These are phyloP conservation scores for Diplodia scrobiculata DNA, from an alignment of 2,329 filamentous ascomycete species.

Conservation along the genomic window DNA sequence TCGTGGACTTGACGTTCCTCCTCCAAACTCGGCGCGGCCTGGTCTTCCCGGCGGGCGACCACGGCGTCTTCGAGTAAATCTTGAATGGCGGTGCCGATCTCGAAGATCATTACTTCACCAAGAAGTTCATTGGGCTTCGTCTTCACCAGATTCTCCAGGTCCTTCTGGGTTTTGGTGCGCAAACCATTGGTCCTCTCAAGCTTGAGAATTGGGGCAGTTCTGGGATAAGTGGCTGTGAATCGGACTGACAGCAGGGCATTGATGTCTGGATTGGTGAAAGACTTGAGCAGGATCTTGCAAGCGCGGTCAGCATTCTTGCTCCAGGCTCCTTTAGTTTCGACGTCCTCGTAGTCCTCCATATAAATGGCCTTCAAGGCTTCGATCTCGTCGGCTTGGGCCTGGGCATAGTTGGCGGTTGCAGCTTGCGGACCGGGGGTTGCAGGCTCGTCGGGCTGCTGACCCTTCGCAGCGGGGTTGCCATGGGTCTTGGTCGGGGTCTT, in stretches of 20 bases:
- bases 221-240: slow-evolving; percentile 88
- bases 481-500: slow-evolving; percentile 39
- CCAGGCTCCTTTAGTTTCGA: slow-evolving; percentile 76
- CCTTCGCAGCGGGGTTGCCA: slow-evolving; percentile 29
- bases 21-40: slow-evolving; percentile 79
- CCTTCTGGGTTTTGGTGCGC: slow-evolving; percentile 69
- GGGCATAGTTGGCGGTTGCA: slow-evolving; percentile 67
- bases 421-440: slow-evolving; percentile 30
- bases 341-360: slow-evolving; percentile 79
- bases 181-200: slow-evolving; percentile 67
- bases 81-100: slow-evolving; percentile 61
- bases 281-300: slow-evolving; percentile 78
- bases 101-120: slow-evolving; percentile 67
- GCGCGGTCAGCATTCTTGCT: slow-evolving; percentile 79
- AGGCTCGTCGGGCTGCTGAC: slow-evolving; percentile 33
- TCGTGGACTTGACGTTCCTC: slow-evolving; percentile 86
- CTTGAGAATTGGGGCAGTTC: slow-evolving; percentile 71
- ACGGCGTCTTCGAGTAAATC: slow-evolving; percentile 85
- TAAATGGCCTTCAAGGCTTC: slow-evolving; percentile 86
- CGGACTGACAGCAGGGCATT: slow-evolving; percentile 73
- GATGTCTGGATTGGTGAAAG: slow-evolving; percentile 71
- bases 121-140: slow-evolving; percentile 67
- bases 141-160: slow-evolving; percentile 69
- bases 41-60: slow-evolving; percentile 70
- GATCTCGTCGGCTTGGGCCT: slow-evolving; percentile 85